Base-by-base conservation (phyloP, 202 grass and related monocot genomes). In the Digitaria exilis region DNA sequence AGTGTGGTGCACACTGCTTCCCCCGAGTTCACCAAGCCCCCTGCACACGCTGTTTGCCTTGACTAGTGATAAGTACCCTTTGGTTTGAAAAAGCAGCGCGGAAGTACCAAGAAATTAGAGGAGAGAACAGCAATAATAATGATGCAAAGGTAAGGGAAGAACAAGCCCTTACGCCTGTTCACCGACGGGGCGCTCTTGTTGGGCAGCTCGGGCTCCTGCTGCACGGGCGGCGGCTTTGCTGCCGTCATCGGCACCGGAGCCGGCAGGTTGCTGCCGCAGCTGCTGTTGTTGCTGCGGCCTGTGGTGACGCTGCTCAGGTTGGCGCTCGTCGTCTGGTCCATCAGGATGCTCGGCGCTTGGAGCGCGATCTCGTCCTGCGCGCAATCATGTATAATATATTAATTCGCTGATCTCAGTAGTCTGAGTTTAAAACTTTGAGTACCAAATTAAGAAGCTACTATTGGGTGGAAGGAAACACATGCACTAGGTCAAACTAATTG, bases 321-420 rank as follows among this genome's bases (percentile, higher is more conserved):
- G 21, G 75, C 71, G 63, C 87, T 83, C 61, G n/a, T n/a, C n/a
- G 84, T 44, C 32, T 96, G 89, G 56, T 99, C 96, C 91, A 96
- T 81, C 19, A 92, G 72, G 18, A 91, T 80, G 88, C 91, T 99
- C 50, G 93, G 81, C 30, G 91, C 83, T 73, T 89, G 91, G 62
- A 90, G 88, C 44, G 93, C 86, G 41, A 96, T 56, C 66, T 99
- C 91, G 81, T 96, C 91, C 96, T 99, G 73, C 63, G 42, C 61
- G n/a, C 16, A 17, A n/a, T n/a, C n/a, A n/a, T n/a, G n/a, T n/a
- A n/a, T n/a, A n/a, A n/a, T n/a, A n/a, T n/a, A n/a, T n/a, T n/a
- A 35, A 25, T 21, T 29, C 34, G 43, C 56, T 2, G 83, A 73
- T n/a, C n/a, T n/a, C 15, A 19, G 43, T 25, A 6, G 21, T 34